Base-by-base conservation (phyloP, 2,329 filamentous ascomycete species). In the Exophiala phaeomuriformis region DNA sequence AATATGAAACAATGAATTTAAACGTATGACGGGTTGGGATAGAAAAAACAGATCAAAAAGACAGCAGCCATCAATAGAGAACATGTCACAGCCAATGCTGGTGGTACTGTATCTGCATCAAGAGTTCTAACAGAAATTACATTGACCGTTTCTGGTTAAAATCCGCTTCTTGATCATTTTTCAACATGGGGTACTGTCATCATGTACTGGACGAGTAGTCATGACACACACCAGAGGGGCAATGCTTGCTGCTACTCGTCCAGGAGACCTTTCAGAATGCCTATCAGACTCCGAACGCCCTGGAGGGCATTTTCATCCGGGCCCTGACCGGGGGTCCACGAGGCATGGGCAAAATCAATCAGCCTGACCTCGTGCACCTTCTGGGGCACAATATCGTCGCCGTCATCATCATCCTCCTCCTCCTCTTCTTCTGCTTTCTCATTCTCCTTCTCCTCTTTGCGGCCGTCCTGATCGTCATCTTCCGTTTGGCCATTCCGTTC, bases 311-410 rank as follows among this genome's bases (percentile, higher is more conserved):
- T 97, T 71, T 95, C 85, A 67, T 98, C 93, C 0, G 86, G 85
- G 0, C 91, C 91, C 64, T 85, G 72, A 1, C 89, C 88, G 0
- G 88, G 86, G 1, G 82, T 85, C 84, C 86, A 97, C 47, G 76
- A 73, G 7, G 93, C 93, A 70, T 98, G 93, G 1, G 93, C 93
- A 76, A 98, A 98, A 69, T 98, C 93, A 63, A 98, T 98, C 59
- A 98, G 77, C 66, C 91, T 93, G 47, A 96, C 77, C 8, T 82
- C 79, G 64, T 85, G 88, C 41, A 95, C 80, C 63, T 84, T 84
- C 0, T 85, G 85, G 7, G 68, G 66, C 56, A 72, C 68, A 52
- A 76, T 70, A 48, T 79, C 75, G 43, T 76, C 72, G 2, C 82
- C 78, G 1, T 83, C 42, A 74, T 75, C 74, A 1, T 75, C 74